These are phyloP conservation scores for Backusella tuberculispora DNA, from an alignment of 192 early-diverging fungal species.

Conservation along the genomic window DNA sequence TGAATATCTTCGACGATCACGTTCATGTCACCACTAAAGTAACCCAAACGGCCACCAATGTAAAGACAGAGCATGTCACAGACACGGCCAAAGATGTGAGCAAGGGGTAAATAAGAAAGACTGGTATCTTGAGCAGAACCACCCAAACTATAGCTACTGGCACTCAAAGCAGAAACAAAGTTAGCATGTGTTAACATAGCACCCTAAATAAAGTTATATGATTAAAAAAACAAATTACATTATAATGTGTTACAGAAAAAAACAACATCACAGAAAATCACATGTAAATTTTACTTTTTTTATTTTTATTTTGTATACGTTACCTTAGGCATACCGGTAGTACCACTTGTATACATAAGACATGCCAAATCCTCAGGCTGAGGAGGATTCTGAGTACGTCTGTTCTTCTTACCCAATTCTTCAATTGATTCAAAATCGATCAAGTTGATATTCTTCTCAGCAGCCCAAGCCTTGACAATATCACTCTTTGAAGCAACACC, in stretches of 20 bases:
- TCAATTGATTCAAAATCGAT: slow-evolving; percentile 65
- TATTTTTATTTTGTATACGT: background rate
- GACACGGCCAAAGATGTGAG: slow-evolving; percentile 87
- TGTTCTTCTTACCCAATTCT: slow-evolving; percentile 59
- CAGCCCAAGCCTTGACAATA: slow-evolving; percentile 64
- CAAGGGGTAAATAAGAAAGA: slow-evolving; percentile 82
- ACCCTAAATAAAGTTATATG: slow-evolving; percentile 39
- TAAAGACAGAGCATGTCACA: slow-evolving; percentile 53
- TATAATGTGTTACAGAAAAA: slow-evolving; percentile 9
- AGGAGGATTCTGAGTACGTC: slow-evolving; percentile 58
- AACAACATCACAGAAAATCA: slow-evolving; percentile 12
- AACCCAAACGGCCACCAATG: slow-evolving; percentile 73
- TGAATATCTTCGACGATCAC: slow-evolving; percentile 81
- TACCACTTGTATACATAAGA: slow-evolving; percentile 86
- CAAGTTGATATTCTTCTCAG: slow-evolving; percentile 61
- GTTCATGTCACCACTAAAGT: slow-evolving; percentile 73
- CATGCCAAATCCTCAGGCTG: slow-evolving; percentile 68
- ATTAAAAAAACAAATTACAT: background rate
- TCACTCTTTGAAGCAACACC: slow-evolving; percentile 32
- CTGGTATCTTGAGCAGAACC: slow-evolving; percentile 25
- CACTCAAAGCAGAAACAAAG: slow-evolving; percentile 55
- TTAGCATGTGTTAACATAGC: slow-evolving; percentile 82
- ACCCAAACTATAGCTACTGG: slow-evolving; percentile 16
- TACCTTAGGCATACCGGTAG: slow-evolving; percentile 81
- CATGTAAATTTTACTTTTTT: slow-evolving; percentile 1